Evolutionary conservation across 1,284 basidiomycete species (phyloP).

Genomic region (Ustilago nuda): DNA sequence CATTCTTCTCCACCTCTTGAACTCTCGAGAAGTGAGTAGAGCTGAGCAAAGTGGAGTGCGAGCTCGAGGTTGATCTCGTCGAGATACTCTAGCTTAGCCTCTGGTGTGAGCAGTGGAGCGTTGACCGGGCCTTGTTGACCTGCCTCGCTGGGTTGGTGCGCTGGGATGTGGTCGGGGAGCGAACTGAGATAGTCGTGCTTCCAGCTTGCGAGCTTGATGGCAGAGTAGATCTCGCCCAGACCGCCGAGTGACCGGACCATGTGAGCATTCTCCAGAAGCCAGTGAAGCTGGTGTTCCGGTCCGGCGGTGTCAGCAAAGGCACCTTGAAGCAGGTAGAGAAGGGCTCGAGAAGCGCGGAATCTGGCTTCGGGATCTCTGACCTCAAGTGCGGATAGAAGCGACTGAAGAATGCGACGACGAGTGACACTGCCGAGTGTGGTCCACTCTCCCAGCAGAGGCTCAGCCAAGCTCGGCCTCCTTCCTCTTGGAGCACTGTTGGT

Average conservation of each 20-base stretch:
- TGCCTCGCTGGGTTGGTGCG: constrained; percentile 32
- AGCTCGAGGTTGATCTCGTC: constrained; percentile 69
- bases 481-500: background rate
- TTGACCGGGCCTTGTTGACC: constrained; percentile 42
- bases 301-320: constrained; percentile 90
- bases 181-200: constrained; percentile 78
- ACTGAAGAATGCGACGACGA: constrained; percentile 57
- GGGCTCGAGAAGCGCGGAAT: constrained; percentile 57
- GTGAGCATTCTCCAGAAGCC: constrained; percentile 94
- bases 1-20: constrained; percentile 61
- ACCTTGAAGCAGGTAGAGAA: constrained; percentile 73
- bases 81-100: constrained; percentile 64
- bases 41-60: constrained; percentile 66
- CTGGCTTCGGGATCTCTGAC: constrained; percentile 61
- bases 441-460: constrained; percentile 55
- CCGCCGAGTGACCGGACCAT: constrained; percentile 87
- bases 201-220: constrained; percentile 87
- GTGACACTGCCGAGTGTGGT: constrained; percentile 53
- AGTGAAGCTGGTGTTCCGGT: constrained; percentile 92
- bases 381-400: constrained; percentile 60
- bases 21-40: constrained; percentile 67
- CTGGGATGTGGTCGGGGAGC: constrained; percentile 63
- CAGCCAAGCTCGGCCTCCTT: constrained; percentile 33
- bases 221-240: constrained; percentile 83
- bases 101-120: constrained; percentile 60